Conservation (phyloP, 1,284 basidiomycete genomes). For the Tilletia indica region DNA sequence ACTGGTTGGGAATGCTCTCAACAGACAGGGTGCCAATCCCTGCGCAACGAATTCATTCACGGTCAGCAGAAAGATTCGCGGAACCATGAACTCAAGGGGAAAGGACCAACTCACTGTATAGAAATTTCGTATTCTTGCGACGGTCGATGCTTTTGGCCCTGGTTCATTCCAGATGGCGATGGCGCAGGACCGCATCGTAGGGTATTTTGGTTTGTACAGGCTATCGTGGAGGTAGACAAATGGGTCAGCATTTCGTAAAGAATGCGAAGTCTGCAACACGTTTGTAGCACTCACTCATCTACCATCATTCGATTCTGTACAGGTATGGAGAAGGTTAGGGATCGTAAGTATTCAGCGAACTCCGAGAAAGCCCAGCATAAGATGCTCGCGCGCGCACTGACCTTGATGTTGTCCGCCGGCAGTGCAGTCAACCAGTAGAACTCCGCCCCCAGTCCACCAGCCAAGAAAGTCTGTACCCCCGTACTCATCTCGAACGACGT, state of each 20-base stretch:
- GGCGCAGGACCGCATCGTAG: constrained; percentile 30
- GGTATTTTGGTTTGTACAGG: constrained; percentile 26
- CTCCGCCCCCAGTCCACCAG: constrained; percentile 60
- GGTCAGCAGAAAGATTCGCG: background rate
- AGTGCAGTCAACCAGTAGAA: constrained; percentile 65
- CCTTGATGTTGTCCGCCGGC: constrained; percentile 72
- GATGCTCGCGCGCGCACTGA: background rate
- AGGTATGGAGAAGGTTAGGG: background rate
- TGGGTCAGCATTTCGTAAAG: background rate
- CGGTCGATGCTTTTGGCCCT: constrained; percentile 23
- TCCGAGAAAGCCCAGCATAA: constrained; percentile 55
- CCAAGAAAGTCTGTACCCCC: constrained; percentile 68
- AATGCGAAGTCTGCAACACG: constrained; percentile 6
- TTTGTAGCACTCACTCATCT: constrained; percentile 53
- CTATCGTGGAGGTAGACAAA: background rate
- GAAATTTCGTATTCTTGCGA: constrained; percentile 27
- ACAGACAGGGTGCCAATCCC: constrained; percentile 43
- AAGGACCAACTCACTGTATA: constrained; percentile 30
- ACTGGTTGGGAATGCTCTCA: constrained; percentile 51
- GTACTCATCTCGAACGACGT: constrained; percentile 62
- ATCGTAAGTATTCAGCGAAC: background rate
- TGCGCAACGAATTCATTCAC: background rate
- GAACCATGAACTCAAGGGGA: background rate
- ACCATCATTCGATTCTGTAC: constrained; percentile 55
- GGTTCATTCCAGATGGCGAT: constrained; percentile 33